These are phyloP conservation scores for Alternaria sp. DNA, from an alignment of 2,329 filamentous ascomycete genomes.

Conservation along the genomic window DNA sequence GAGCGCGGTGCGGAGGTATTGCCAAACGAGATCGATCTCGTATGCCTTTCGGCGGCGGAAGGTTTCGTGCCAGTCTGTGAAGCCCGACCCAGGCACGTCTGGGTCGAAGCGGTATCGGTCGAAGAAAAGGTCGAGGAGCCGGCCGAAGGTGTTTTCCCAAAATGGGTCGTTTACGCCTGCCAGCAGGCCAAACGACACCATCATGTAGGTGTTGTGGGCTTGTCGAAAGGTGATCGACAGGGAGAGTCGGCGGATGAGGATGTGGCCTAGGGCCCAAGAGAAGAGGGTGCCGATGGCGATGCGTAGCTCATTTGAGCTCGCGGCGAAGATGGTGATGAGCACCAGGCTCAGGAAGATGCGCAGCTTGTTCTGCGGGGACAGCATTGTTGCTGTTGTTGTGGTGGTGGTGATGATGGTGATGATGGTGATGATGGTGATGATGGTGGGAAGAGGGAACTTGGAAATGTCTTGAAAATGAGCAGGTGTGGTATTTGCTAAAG, in stretches of 20 bases:
- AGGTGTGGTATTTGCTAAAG: neutral
- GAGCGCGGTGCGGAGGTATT: neutral
- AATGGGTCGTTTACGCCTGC: slow-evolving; percentile 14
- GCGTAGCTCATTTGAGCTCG: slow-evolving; percentile 12
- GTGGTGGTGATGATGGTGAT: neutral
- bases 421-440: neutral
- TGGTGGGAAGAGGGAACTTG: neutral
- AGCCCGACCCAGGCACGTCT: slow-evolving; percentile 13
- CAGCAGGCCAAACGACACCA: slow-evolving; percentile 13
- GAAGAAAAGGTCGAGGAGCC: slow-evolving; percentile 9
- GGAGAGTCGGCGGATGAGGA: neutral
- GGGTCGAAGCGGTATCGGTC: neutral
- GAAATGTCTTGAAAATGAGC: neutral
- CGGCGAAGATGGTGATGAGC: slow-evolving; percentile 6
- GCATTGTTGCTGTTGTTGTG: slow-evolving; percentile 11
- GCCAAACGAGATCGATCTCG: slow-evolving; percentile 1
- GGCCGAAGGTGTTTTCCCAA: slow-evolving; percentile 13
- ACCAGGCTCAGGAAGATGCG: slow-evolving; percentile 10
- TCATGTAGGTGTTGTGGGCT: slow-evolving; percentile 4
- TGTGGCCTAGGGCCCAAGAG: slow-evolving; percentile 15
- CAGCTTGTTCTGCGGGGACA: neutral
- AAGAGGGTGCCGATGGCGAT: slow-evolving; percentile 4
- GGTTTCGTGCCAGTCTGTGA: slow-evolving; percentile 14
- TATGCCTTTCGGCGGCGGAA: slow-evolving; percentile 1
- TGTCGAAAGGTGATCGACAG: neutral